Percentiles rank a stretch among this genome's conserved stretches.
These are phyloP conservation scores for Komagataea norvegica DNA, from an alignment of 1,139 yeast genomes.

Conservation along the genomic window DNA sequence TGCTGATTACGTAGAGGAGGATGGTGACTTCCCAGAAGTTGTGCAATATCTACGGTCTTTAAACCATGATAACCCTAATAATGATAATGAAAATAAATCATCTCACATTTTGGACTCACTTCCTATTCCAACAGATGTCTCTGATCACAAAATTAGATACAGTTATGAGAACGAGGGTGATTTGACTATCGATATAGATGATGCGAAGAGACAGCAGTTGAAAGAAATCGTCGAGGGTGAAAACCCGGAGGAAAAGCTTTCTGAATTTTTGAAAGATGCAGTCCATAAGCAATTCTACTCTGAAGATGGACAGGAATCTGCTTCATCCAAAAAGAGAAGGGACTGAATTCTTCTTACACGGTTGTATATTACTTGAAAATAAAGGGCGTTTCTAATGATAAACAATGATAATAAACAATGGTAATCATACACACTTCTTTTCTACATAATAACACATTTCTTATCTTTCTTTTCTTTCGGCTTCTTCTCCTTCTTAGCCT, in stretches of 20 bases:
- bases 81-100: constrained; percentile 9
- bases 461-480: constrained; percentile 19
- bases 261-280: constrained; percentile 60
- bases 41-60: constrained; percentile 55
- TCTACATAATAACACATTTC: constrained; percentile 24
- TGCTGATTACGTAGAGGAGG: constrained; percentile 68
- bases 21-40: constrained; percentile 79
- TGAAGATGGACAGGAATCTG: constrained; percentile 13
- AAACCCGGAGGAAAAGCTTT: constrained; percentile 71
- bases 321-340: constrained; percentile 27
- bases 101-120: constrained; percentile 29
- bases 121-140: constrained; percentile 39
- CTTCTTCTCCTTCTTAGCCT: constrained; percentile 10
- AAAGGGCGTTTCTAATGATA: background rate
- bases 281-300: constrained; percentile 46
- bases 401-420: background rate
- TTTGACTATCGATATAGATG: constrained; percentile 35
- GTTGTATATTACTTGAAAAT: too few species aligned
- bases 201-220: constrained; percentile 57
- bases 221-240: constrained; percentile 73
- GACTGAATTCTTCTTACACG: constrained; percentile 6
- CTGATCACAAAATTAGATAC: constrained; percentile 56
- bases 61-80: constrained; percentile 33
- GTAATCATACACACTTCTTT: constrained; percentile 6
- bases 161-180: constrained; percentile 46